Percentiles rank a stretch among this genome's conserved stretches.
These are phyloP conservation scores for Adansonia grandidieri DNA, from an alignment of 441 rosid genomes.

Conservation along the genomic window DNA sequence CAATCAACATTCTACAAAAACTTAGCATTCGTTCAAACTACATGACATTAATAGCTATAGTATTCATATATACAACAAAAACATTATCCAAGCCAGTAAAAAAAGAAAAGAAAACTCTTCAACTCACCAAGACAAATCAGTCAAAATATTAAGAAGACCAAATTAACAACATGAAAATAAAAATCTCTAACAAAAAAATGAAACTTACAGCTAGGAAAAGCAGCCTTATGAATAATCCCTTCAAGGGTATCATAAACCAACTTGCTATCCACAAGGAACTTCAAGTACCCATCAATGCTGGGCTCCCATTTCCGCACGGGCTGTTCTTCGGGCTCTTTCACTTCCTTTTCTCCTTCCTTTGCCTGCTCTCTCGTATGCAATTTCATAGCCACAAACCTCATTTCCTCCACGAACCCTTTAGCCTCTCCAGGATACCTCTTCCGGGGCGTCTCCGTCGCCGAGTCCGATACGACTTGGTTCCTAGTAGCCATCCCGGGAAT, in stretches of 20 bases:
- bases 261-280: conserved; percentile 84
- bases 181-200: conserved; percentile 26
- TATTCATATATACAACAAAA: background rate
- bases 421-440: conserved; percentile 85
- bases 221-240: conserved; percentile 58
- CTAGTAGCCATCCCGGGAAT: conserved; percentile 46
- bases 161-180: background rate
- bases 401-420: conserved; percentile 95
- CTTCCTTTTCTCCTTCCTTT: conserved; percentile 84
- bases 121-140: background rate
- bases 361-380: conserved; percentile 87
- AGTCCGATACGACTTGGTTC: conserved; percentile 46
- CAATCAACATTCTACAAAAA: background rate
- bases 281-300: conserved; percentile 76
- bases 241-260: conserved; percentile 87
- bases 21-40: background rate
- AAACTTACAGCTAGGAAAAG: conserved; percentile 74
- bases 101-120: background rate
- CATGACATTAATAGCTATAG: background rate
- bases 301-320: conserved; percentile 80
- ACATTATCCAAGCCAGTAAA: background rate
- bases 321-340: conserved; percentile 69
- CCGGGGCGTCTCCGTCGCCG: conserved; percentile 67
- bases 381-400: conserved; percentile 95
- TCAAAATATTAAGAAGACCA: background rate